Conservation (phyloP, 257 asterid genomes). For the Solanum infundibuliforme region DNA sequence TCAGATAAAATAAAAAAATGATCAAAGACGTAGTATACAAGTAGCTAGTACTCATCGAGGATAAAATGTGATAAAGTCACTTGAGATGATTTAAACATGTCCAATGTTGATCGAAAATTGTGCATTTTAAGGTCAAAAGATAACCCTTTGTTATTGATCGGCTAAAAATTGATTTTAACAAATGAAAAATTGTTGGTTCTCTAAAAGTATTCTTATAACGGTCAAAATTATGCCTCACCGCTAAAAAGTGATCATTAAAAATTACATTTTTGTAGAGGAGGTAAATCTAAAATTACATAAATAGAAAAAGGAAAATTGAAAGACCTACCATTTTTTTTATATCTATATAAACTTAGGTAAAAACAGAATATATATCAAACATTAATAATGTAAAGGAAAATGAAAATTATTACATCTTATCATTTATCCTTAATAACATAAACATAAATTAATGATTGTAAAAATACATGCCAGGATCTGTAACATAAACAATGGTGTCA, state of each 20-base stretch:
- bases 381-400: too few relatives aligned
- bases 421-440: too few relatives aligned
- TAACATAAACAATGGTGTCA: too few relatives aligned
- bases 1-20: background rate
- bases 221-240: background rate
- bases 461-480: too few relatives aligned
- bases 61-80: background rate
- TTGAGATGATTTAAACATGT: background rate
- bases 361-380: too few relatives aligned
- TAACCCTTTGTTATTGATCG: background rate
- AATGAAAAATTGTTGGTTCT: background rate
- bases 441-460: too few relatives aligned
- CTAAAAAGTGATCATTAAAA: background rate
- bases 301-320: background rate
- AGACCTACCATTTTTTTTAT: background rate
- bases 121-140: background rate
- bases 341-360: background rate
- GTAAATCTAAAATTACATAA: background rate
- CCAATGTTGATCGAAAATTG: fast-evolving
- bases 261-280: background rate
- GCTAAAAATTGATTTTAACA: background rate
- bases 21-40: background rate
- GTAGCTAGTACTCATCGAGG: background rate
- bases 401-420: too few relatives aligned
- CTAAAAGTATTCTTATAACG: background rate